Evolutionary conservation across 1,284 basidiomycete species (phyloP), one percentile per base, ranked within the genome.

Genomic region (Malassezia yamatoensis): DNA sequence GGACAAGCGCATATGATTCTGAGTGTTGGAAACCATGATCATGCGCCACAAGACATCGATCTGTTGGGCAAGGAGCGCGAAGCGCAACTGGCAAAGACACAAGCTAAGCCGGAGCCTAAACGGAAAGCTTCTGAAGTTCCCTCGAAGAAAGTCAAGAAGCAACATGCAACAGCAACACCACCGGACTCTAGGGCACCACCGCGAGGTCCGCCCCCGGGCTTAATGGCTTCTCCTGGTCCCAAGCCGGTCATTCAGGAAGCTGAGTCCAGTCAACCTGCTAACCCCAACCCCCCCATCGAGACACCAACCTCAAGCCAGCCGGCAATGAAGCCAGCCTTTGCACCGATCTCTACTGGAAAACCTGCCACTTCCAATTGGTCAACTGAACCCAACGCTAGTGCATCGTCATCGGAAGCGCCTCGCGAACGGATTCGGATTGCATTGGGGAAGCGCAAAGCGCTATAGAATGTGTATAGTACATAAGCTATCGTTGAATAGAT

Each of bases 1-100:
- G 72, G 71, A 2, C 67, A 72, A 52, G 71, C 69, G 15, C 69
- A 72, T 51, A 74, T 74, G 72, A 69, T 74, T 24, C 61, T 73
- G 18, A 70, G 72, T 45, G 70, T 74, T 4, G 72, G 70, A 1
- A 61, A 55, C 37, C 55, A 54, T 15, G 68, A 64, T 9, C 57
- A 65, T 43, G 72, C 69, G 21, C 71, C 72, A 13, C 64, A 67
- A 50, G 65, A 72, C n/a, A 56, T 65, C 20, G 66, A 66, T 43
- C 45, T 72, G 49, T 56, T 72, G 15, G 62, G 59, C 13, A 49
- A 55, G 10, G 59, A 62, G 39, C 49, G 47, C 47, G 49, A 40
- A 41, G 34, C 45, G 34, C 9, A 37, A 8, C 15, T 47, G 2
- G 20, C 34, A 36, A 49, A 46, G 24, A 33, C 20, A 32, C 44